A percentile compares a stretch with the other conserved stretches of the same genome.
Evolutionary conservation across 164 flowering plant genomes (phyloP).

Genomic region (Chimonanthus salicifolius): DNA sequence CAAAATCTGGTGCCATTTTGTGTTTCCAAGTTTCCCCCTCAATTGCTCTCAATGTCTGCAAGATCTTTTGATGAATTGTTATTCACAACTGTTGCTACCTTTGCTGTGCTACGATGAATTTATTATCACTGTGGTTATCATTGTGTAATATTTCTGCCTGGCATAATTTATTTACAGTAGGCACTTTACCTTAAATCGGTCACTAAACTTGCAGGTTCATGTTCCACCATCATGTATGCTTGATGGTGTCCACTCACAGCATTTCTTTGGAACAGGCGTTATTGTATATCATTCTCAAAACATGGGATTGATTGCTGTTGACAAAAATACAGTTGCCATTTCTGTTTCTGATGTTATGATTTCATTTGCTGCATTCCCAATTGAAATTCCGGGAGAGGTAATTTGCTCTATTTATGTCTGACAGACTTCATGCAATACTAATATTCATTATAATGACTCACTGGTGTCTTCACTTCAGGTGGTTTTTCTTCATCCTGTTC

Average conservation of each 20-base stretch:
- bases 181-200: conserved; percentile 4
- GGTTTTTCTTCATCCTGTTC: conserved; percentile 91
- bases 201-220: conserved; percentile 63
- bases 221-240: conserved; percentile 92
- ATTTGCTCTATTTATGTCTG: neutral
- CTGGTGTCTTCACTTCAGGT: conserved; percentile 42
- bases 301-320: conserved; percentile 83
- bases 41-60: neutral
- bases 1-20: no score
- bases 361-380: conserved; percentile 94
- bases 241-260: conserved; percentile 95
- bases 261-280: conserved; percentile 91
- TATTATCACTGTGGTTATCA: neutral
- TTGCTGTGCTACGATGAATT: neutral
- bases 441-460: conserved; percentile 3
- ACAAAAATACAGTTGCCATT: conserved; percentile 88
- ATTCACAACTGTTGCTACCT: neutral
- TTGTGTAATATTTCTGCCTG: neutral
- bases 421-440: neutral
- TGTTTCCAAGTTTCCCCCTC: no score
- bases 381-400: conserved; percentile 98
- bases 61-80: neutral
- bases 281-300: conserved; percentile 69
- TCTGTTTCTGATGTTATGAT: conserved; percentile 91
- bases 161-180: neutral